Evolutionary conservation across 345 rosid genomes (phyloP), one percentile per base, ranked within the genome.

Genomic region (Camelina hispida): DNA sequence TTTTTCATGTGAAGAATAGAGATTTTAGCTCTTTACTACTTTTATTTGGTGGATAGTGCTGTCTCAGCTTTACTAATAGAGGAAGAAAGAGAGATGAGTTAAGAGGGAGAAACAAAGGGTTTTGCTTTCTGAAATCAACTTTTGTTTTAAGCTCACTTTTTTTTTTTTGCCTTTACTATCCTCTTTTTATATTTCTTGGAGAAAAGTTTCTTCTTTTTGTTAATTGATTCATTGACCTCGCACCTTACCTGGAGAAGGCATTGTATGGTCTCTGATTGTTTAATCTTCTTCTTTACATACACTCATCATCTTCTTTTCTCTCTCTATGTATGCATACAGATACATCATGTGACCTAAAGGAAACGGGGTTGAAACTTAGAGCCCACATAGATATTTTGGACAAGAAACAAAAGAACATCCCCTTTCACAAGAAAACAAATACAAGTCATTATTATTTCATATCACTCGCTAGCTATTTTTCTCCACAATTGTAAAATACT

Each of bases 81-180:
- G 53, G 23, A 62, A 69, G 58, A 76, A 68, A 77, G 46, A 15
- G 54, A 78, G 40, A 54, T 38, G 64, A 71, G 69, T 43, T 57
- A 55, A 66, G 77, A 65, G 46, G 65, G 72, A 71, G 68, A 77
- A 71, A 71, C 68, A 67, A 77, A 71, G 59, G 62, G 50, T 57
- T 71, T 77, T 77, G 77, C 71, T 71, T 65, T 71, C 59, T 65
- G 76, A 77, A 71, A 71, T 71, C 76, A 50, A 51, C 76, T 77
- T 64, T 77, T 71, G 68, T 56, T 64, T 62, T 32, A 4, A 70
- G 66, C 66, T 77, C 76, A 25, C 69, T 77, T 69, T 77, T 77
- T 0, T 37, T 74, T 58, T 75, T 32, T 4, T 12, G 20, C 20
- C 53, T 62, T 48, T 71, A 47, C 47, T 70, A 17, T 32, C 7